Conservation (phyloP, 768 basidiomycete genomes). For the Hygrophorus russula region DNA sequence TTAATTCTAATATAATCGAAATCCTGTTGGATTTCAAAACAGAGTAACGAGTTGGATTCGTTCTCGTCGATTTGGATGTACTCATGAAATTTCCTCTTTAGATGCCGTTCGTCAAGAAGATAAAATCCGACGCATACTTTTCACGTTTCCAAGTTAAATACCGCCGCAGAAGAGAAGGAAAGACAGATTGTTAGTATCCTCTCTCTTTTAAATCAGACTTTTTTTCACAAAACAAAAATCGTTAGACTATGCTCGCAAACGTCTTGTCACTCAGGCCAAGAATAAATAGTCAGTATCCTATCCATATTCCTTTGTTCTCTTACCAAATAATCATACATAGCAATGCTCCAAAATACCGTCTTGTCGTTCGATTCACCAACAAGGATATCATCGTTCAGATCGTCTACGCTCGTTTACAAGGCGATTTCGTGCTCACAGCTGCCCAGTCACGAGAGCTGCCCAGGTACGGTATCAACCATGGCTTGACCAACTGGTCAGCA, state of each 20-base stretch:
- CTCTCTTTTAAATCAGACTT: background rate
- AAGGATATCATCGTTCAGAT: conserved; percentile 92
- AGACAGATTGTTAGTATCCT: conserved; percentile 78
- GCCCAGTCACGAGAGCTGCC: conserved; percentile 90
- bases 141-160: conserved; percentile 99
- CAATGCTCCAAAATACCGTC: conserved; percentile 96
- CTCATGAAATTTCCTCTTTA: conserved; percentile 10
- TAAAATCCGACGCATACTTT: conserved; percentile 97
- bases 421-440: conserved; percentile 85
- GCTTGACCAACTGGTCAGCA: conserved; percentile 98
- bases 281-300: conserved; percentile 79
- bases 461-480: conserved; percentile 93
- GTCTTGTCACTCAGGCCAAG: conserved; percentile 95
- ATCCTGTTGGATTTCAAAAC: background rate
- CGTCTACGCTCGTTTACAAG: conserved; percentile 94
- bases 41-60: no score
- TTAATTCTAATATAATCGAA: no score
- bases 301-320: background rate
- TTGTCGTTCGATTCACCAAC: conserved; percentile 99
- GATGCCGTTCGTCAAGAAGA: conserved; percentile 97
- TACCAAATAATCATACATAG: conserved; percentile 21
- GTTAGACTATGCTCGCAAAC: conserved; percentile 93
- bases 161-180: conserved; percentile 93
- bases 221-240: conserved; percentile 10
- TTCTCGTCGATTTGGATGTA: background rate